Evolutionary conservation across 2,329 filamentous ascomycete genomes (phyloP), one percentile per base, ranked within the genome.

Genomic region (Curvularia eragrostidis): DNA sequence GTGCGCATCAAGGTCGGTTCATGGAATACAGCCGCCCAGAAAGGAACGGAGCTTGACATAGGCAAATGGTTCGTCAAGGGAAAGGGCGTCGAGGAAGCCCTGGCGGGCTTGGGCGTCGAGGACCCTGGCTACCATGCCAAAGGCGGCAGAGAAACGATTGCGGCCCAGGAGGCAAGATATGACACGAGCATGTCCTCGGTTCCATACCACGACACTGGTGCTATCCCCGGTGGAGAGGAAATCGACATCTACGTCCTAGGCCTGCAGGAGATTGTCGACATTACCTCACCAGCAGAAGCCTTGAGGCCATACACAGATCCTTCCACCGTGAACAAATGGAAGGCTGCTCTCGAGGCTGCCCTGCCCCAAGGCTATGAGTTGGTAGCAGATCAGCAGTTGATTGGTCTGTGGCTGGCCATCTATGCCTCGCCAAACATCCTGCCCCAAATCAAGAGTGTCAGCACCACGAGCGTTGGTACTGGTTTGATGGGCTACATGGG

Each of bases 401-500:
- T 95, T 4, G 95, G 96, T 0, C 78, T 99, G 21, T 81, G 97
- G 39, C 81, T 97, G 2, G 82, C 98, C 26, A 84, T 97, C 24
- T 98, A 95, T 72, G 93, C 92, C 2, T 91, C 93, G 0, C 88
- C 93, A 0, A 84, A 87, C 8, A 82, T 98, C 39, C 86, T 86
- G 1, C 83, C 88, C 0, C 90, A 89, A 2, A 85, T 98, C 67
- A 91, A 87, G 61, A 91, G 91, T 48, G 87, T 97, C 65, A 96
- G 91, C 76, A 93, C 89, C 1, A 88, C 88, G 4, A 89, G 87
- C 56, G 89, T 98, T 7, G 94, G 93, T 0, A 99, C 95, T 0
- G 95, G 95, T 0, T 77, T 98, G 42, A 86, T 96, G 77, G 94
- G 94, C 0, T 97, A 97, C 71, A 89, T 97, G 81, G 95, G 95